Conservation (phyloP, 805 yeast species). For the Metschnikowia baotianmanensis region DNA sequence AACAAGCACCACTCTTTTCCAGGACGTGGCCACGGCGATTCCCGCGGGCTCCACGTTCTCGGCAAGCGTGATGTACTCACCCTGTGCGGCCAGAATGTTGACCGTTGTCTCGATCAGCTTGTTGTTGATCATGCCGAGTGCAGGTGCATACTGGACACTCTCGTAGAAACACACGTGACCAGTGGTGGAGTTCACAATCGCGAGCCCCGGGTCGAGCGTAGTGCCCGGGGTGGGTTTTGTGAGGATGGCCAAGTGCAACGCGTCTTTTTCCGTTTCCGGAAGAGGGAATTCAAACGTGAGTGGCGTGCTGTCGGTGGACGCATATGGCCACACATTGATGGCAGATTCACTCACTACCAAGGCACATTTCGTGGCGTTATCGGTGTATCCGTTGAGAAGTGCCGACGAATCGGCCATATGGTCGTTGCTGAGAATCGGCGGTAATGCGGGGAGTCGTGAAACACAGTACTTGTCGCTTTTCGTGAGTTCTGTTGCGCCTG, state of each 20-base stretch:
- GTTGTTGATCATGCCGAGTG: slow-evolving; percentile 54
- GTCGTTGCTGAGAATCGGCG: slow-evolving; percentile 30
- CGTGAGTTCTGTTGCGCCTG: slow-evolving; percentile 46
- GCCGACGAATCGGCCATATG: slow-evolving; percentile 23
- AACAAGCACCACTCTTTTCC: slow-evolving; percentile 62
- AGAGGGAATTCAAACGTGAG: slow-evolving; percentile 53
- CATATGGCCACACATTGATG: slow-evolving; percentile 67
- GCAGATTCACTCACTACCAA: slow-evolving; percentile 48
- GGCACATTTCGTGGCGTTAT: slow-evolving; percentile 47
- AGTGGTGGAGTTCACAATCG: slow-evolving; percentile 54
- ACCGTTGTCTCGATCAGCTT: slow-evolving; percentile 42
- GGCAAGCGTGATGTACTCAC: slow-evolving; percentile 58
- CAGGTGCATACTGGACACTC: slow-evolving; percentile 67
- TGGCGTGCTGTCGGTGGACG: slow-evolving; percentile 59
- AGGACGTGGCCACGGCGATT: slow-evolving; percentile 63
- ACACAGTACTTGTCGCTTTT: slow-evolving; percentile 58
- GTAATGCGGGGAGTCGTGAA: slow-evolving; percentile 54
- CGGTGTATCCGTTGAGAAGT: slow-evolving; percentile 44
- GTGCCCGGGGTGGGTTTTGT: slow-evolving; percentile 56
- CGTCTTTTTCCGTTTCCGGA: slow-evolving; percentile 17
- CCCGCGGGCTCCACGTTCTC: slow-evolving; percentile 75
- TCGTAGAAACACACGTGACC: slow-evolving; percentile 72
- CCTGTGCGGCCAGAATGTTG: slow-evolving; percentile 29
- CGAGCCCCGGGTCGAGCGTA: slow-evolving; percentile 62
- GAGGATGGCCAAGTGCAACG: slow-evolving; percentile 52